Base-by-base conservation (phyloP, 2,329 filamentous ascomycete genomes). In the Stachybotrys chartarum region DNA sequence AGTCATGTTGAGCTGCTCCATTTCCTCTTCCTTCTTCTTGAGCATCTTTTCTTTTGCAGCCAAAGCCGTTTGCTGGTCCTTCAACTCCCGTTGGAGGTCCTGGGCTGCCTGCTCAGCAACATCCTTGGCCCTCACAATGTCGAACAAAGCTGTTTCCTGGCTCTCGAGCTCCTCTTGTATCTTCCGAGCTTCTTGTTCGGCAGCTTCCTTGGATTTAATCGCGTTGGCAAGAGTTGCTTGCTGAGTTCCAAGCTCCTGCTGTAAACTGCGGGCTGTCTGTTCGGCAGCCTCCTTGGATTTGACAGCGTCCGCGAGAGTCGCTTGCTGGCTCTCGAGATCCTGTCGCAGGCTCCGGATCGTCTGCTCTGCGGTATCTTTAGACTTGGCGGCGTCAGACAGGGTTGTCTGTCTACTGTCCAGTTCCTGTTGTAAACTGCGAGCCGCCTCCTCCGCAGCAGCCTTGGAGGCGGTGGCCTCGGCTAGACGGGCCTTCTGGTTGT, bases 1-100 rank as follows among this genome's bases (percentile, higher is more conserved):
- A 63, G 76, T 75, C 63, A 75, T 71, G 66, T 79, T 80, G 54
- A 80, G 70, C 54, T 71, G 68, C 52, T 81, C 78, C 42, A 81
- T 63, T 58, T 81, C 77, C 50, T 75, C 72, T 54, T 81, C 77
- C 68, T 78, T 79, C 58, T 73, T 72, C 62, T 75, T 75, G 59
- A 72, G 66, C 42, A 76, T 70, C 58, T 76, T 74, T 59, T 76
- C 72, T 50, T 75, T 76, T 18, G 58, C 61, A 10, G 59, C 56
- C 8, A 64, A 47, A 30, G 54, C 52, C 5, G 55, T 58, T 50
- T 58, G 52, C 30, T 55, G 56, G 18, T 57, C 58, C 31, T 61
- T 60, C 42, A 64, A 52, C 54, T 65, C 60, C 51, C 39, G 32
- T 17, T 55, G 35, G 24, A 50, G 16, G n/a, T 31, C 30, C 30